Evolutionary conservation across 2,329 filamentous ascomycete genomes (phyloP).

Genomic region (Ophiostoma quercus): DNA sequence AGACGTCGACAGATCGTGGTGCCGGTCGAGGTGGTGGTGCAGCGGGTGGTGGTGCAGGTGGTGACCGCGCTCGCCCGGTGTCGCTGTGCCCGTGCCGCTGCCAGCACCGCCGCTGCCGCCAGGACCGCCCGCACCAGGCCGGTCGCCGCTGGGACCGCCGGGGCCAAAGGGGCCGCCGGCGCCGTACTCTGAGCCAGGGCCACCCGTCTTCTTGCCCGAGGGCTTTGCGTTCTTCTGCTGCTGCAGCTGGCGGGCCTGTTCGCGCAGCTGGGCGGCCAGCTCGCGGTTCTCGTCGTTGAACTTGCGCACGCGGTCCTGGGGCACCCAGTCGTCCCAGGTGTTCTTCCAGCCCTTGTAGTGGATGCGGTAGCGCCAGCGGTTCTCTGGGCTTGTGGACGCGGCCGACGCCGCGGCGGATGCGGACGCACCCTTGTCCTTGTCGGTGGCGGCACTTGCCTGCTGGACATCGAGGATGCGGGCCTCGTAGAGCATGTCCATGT

Average conservation of each 20-base stretch:
- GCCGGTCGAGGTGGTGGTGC: constrained; percentile 32
- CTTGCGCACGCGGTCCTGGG: constrained; percentile 87
- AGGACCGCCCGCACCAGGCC: background rate
- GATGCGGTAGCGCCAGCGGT: constrained; percentile 71
- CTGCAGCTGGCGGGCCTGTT: constrained; percentile 60
- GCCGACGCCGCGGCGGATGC: background rate
- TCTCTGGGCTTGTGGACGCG: background rate
- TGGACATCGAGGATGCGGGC: constrained; percentile 84
- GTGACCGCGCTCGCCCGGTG: constrained; percentile 21
- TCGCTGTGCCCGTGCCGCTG: constrained; percentile 21
- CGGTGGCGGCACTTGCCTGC: constrained; percentile 56
- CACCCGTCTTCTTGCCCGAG: constrained; percentile 21
- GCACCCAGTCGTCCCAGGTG: constrained; percentile 99
- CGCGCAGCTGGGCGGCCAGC: constrained; percentile 67
- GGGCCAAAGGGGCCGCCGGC: constrained; percentile 33
- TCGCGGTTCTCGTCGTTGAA: constrained; percentile 93
- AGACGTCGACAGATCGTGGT: constrained; percentile 52
- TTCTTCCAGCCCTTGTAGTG: constrained; percentile 99
- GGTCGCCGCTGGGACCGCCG: constrained; percentile 38
- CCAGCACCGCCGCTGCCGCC: constrained; percentile 19
- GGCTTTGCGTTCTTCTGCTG: constrained; percentile 44
- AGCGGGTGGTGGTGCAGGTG: constrained; percentile 24
- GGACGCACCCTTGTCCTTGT: background rate
- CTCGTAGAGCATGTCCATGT: constrained; percentile 95
- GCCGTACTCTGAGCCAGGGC: constrained; percentile 31